Base-by-base conservation (phyloP, 1,284 basidiomycete genomes). In the Irpex rosettiformis region DNA sequence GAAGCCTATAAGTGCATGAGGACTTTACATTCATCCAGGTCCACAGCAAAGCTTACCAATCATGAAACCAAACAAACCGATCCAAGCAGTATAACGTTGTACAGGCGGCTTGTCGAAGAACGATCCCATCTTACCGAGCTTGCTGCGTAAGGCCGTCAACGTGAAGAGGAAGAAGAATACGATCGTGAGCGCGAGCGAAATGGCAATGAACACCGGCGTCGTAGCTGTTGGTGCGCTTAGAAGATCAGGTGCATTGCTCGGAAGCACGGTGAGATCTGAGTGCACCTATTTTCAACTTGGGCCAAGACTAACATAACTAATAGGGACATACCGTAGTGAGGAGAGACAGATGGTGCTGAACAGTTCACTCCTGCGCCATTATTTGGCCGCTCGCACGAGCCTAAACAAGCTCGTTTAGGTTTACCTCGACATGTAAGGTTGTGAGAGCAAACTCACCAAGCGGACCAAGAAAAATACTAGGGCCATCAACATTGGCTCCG, bases 41-140 rank as follows among this genome's bases (percentile, higher is more conserved):
- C 55, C 58, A 16, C 18, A 21, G 24, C 47, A 43, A 33, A 3
- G 55, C 78, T 30, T 59, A 85, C 89, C 88, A 56, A 89, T 80
- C 64, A 91, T 75, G 69, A 90, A 91, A 10, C 87, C 86, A 61
- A 86, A 75, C 52, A 91, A 76, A 3, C 90, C 89, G 60, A 90
- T 76, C 86, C 89, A 91, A 13, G 88, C 86, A 11, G 85, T 83
- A 18, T 75, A 64, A 25, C 79, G 79, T 60, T 89, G 86, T 5
- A 88, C 66, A 18, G 76, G 61, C 0, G 88, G 86, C 45, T 77
- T 83, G 51, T 85, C 85, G 58, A 90, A 75, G 4, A 72, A 58
- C 10, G 73, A 75, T 40, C 76, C 75, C 58, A 79, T 61, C 71
- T 79, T 85, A 2, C 85, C 83, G 75, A 91, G 79, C 59, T 83